A percentile compares a stretch with the other conserved stretches of the same genome.
Conservation (phyloP, 176 grass and related monocot species). For the Lolium rigidum region DNA sequence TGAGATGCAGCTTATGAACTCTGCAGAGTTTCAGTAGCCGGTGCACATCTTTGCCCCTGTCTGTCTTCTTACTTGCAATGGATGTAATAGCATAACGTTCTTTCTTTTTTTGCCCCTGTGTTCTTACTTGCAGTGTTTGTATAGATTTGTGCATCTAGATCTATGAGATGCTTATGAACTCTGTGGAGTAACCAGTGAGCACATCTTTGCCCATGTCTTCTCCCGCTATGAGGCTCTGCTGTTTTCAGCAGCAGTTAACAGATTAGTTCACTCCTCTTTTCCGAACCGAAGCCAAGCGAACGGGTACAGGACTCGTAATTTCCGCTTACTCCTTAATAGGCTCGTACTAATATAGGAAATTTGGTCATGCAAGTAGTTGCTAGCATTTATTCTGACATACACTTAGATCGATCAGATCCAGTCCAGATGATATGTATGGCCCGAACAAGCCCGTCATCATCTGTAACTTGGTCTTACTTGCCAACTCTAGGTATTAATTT, state of each 20-base stretch:
- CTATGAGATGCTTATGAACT: too few relatives aligned
- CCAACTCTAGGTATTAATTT: background rate
- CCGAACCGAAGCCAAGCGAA: background rate
- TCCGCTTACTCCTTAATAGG: background rate
- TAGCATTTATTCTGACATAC: background rate
- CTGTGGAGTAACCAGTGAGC: too few relatives aligned
- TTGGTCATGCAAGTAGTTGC: background rate
- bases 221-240: background rate
- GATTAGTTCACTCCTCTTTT: background rate
- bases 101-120: too few relatives aligned
- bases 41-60: too few relatives aligned
- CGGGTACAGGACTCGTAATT: background rate
- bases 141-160: too few relatives aligned
- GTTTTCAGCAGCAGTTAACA: background rate
- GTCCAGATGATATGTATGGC: constrained; percentile 10
- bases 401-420: background rate
- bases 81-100: too few relatives aligned
- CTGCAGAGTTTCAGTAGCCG: too few relatives aligned
- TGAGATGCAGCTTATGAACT: too few relatives aligned
- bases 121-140: too few relatives aligned
- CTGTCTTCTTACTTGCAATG: too few relatives aligned
- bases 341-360: background rate
- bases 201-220: too few relatives aligned
- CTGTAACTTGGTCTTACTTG: background rate
- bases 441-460: background rate